phyloP scores from a whole-genome alignment of 306 rosid genomes.

The Corylus heterophylla region DNA sequence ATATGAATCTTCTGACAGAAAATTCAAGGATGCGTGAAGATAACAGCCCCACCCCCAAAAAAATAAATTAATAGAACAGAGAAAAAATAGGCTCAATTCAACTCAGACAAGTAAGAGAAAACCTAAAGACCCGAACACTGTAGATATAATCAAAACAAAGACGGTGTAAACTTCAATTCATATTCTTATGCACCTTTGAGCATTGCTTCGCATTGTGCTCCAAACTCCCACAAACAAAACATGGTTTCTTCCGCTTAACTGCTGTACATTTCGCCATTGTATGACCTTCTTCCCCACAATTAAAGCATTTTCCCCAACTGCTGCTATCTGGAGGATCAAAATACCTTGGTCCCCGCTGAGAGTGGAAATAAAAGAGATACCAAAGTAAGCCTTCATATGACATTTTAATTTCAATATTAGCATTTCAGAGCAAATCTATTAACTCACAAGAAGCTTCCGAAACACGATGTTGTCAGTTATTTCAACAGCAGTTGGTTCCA shows the following conservation, averaged over 20 bases:
- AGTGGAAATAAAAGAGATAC: slow-evolving; percentile 43
- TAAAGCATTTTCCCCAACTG: slow-evolving; percentile 87
- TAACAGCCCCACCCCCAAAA: background rate
- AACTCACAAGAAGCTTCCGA: slow-evolving; percentile 90
- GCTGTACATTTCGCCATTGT: slow-evolving; percentile 67
- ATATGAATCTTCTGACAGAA: background rate
- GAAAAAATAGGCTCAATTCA: background rate
- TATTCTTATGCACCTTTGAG: slow-evolving; percentile 48
- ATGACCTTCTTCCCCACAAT: slow-evolving; percentile 95
- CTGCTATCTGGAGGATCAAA: slow-evolving; percentile 85
- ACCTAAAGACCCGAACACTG: background rate
- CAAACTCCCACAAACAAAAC: slow-evolving; percentile 87
- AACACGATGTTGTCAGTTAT: slow-evolving; percentile 57
- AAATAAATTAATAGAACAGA: background rate
- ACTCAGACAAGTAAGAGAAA: background rate
- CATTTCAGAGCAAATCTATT: slow-evolving; percentile 39
- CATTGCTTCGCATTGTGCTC: slow-evolving; percentile 79
- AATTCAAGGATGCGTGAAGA: background rate
- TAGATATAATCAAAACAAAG: background rate
- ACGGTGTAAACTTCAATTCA: background rate
- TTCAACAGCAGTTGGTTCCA: slow-evolving; percentile 41
- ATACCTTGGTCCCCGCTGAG: slow-evolving; percentile 95
- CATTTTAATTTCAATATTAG: slow-evolving; percentile 35
- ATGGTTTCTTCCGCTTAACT: slow-evolving; percentile 70
- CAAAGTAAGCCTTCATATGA: slow-evolving; percentile 45